These are phyloP conservation scores for Fragaria nilgerrensis DNA, from an alignment of 306 rosid species.

Conservation along the genomic window DNA sequence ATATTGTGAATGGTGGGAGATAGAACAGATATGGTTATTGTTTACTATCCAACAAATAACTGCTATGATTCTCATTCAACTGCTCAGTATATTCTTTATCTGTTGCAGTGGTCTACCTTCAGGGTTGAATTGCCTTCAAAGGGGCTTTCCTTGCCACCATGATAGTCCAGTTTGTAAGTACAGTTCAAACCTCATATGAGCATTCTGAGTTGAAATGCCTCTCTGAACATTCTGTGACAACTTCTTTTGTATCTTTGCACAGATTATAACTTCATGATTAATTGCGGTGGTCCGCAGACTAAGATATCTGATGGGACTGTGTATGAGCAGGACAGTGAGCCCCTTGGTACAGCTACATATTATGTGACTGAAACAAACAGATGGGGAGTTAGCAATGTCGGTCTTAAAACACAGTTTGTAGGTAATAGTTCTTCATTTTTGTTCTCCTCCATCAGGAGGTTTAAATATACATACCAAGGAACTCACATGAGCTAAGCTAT, in stretches of 20 bases:
- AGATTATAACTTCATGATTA: conserved; percentile 66
- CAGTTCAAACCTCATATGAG: not conserved
- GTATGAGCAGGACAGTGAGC: conserved; percentile 47
- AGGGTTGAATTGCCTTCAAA: conserved; percentile 70
- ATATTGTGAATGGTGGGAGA: not conserved
- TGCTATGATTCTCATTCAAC: not conserved
- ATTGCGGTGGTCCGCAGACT: conserved; percentile 59
- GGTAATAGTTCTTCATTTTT: conserved; percentile 8
- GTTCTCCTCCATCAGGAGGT: not conserved
- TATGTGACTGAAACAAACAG: conserved; percentile 46
- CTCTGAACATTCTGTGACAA: not conserved
- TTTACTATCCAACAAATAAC: not conserved
- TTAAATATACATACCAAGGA: not conserved
- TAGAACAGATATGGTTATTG: not conserved
- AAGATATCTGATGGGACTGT: conserved; percentile 32
- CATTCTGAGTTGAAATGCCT: not conserved
- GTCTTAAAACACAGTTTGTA: conserved; percentile 18
- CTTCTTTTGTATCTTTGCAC: conserved; percentile 21
- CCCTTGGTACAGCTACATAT: conserved; percentile 72
- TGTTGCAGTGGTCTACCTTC: conserved; percentile 60
- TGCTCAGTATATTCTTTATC: not conserved
- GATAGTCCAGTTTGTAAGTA: conserved; percentile 62
- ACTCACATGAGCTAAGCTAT: not conserved
- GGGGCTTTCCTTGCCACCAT: conserved; percentile 60
- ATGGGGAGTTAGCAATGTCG: conserved; percentile 86